Percentiles rank a stretch among this genome's conserved stretches.
Evolutionary conservation across 805 yeast species (phyloP).

Genomic region (Lachancea waltii): DNA sequence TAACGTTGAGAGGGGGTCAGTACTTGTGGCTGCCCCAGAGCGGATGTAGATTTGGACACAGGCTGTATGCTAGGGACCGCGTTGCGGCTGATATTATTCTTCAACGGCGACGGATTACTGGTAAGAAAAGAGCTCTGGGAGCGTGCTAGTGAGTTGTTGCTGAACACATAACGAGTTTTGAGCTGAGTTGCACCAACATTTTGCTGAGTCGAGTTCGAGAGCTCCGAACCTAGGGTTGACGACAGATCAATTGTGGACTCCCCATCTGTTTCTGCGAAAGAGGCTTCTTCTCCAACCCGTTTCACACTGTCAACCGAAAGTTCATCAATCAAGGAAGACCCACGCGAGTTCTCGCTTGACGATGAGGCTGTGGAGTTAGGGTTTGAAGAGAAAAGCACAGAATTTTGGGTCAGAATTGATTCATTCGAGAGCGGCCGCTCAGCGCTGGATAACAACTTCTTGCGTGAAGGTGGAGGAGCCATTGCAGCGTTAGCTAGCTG

Average conservation of each 20-base stretch:
- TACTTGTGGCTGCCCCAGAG: constrained; percentile 14
- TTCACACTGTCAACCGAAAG: constrained; percentile 7
- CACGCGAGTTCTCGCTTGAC: constrained; percentile 21
- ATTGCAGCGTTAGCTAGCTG: constrained; percentile 1
- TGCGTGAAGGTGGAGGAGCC: constrained; percentile 21
- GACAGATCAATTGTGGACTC: constrained; percentile 9
- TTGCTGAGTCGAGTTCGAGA: constrained; percentile 7
- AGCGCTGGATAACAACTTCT: constrained; percentile 13
- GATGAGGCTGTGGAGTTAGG: constrained; percentile 25
- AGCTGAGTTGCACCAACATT: not conserved
- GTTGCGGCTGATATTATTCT: constrained; percentile 5
- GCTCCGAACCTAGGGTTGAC: constrained; percentile 7
- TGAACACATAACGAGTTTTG: constrained; percentile 7
- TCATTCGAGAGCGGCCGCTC: constrained; percentile 31
- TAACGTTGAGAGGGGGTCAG: constrained; percentile 40
- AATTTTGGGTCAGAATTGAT: constrained; percentile 26
- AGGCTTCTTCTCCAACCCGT: constrained; percentile 5
- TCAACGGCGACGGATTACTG: constrained; percentile 8
- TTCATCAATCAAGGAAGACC: constrained; percentile 15
- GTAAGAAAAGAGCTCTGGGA: constrained; percentile 6
- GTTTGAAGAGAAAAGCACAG: constrained; percentile 27
- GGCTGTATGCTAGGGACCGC: constrained; percentile 5
- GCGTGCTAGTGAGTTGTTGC: constrained; percentile 6
- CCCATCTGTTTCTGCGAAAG: constrained; percentile 6
- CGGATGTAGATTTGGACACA: constrained; percentile 10